Evolutionary conservation across 768 basidiomycete species (phyloP), one percentile per base, ranked within the genome.

Genomic region (Phanerochaete carnosa): DNA sequence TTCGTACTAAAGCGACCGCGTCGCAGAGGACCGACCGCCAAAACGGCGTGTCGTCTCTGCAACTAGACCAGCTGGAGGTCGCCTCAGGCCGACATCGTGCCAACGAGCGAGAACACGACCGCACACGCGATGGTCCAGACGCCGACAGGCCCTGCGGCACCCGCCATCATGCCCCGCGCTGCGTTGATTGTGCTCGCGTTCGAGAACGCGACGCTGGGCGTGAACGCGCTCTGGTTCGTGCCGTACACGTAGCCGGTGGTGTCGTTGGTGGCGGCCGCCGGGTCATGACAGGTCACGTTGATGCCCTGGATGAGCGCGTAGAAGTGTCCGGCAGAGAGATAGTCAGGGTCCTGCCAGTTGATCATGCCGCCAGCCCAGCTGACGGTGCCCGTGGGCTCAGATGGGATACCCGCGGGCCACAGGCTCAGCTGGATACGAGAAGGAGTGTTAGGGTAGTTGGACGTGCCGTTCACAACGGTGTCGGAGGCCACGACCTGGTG

Each of bases 341-440:
- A 94, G 72, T 94, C 92, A 32, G 89, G 83, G 70, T 94, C 85
- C 22, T 77, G 66, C 88, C 89, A 95, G 76, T 92, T 76, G 74
- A 93, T 91, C 83, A 90, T 80, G 45, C 87, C 92, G 62, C 90
- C 90, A 16, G 86, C 80, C 92, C 93, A 95, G 58, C 82, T 66
- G 33, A 95, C 74, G 8, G 89, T 93, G 26, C 93, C 93, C 52
- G 76, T 73, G 8, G 90, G 77, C 33, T 77, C 79, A 9, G 78
- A 68, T 39, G 77, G 59, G 67, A 90, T 86, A 32, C 92, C 93
- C 6, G 89, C 88, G n/a, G 92, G 88, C 92, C 92, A 94, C 56
- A 94, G 65, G 62, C 88, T 78, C 59, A 95, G 72, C 72, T 95
- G 90, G 46, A 95, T 80, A 45, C 90, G 85, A 32, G 90, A 83